These are phyloP conservation scores for Paramecium pentaurelia DNA, from an alignment of 73 alveolate genomes.

Conservation along the genomic window DNA sequence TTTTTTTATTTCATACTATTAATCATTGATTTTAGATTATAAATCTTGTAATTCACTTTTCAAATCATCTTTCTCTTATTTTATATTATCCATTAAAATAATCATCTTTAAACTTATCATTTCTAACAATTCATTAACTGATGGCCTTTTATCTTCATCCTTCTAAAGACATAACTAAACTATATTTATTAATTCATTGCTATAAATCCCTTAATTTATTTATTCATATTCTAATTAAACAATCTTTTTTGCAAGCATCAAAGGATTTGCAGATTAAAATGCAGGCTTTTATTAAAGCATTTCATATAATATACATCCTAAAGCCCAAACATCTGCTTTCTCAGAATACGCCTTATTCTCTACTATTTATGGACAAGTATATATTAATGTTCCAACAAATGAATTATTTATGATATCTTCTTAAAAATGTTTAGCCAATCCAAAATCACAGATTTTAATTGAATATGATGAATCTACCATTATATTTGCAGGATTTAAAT, in stretches of 20 bases:
- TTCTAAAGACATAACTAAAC: conserved; percentile 23
- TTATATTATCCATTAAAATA: not conserved
- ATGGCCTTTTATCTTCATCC: conserved; percentile 46
- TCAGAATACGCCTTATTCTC: conserved; percentile 85
- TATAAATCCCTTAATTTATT: conserved; percentile 66
- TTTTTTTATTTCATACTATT: not conserved
- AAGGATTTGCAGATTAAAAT: conserved; percentile 84
- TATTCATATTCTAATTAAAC: conserved; percentile 81
- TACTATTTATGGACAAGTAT: conserved; percentile 87
- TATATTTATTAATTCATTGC: conserved; percentile 25
- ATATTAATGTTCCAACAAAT: conserved; percentile 85
- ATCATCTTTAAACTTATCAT: not conserved
- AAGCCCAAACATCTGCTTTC: conserved; percentile 94
- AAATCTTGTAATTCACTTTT: not conserved
- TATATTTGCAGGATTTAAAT: conserved; percentile 89
- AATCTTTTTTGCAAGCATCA: conserved; percentile 83
- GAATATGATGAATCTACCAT: conserved; percentile 80
- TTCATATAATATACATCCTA: conserved; percentile 95
- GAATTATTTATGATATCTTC: conserved; percentile 67
- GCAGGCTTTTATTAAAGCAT: conserved; percentile 90
- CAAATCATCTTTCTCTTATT: not conserved
- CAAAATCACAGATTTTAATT: conserved; percentile 95
- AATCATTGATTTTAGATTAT: not conserved
- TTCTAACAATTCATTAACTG: conserved; percentile 11
- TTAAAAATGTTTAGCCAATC: conserved; percentile 85